Conservation (phyloP, 352 stramenopile genomes). For the Peronospora farinosa region DNA sequence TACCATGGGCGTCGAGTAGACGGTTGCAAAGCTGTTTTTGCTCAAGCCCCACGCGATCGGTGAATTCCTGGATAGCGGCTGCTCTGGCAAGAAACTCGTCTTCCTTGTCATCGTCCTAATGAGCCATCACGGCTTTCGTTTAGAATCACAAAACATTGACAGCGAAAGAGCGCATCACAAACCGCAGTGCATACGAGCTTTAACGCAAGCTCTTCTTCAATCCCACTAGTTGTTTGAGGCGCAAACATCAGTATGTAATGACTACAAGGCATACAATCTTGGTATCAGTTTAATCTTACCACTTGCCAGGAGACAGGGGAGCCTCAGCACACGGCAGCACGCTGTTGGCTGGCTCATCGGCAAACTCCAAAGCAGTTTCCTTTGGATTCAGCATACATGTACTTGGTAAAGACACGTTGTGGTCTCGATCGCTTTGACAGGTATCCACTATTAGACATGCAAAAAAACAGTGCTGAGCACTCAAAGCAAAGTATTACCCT, state of each 20-base stretch:
- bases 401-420: not conserved
- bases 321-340: slow-evolving; percentile 2
- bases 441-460: not conserved
- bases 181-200: slow-evolving; percentile 23
- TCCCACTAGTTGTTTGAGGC: slow-evolving; percentile 7
- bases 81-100: slow-evolving; percentile 23
- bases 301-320: slow-evolving; percentile 16
- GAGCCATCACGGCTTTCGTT: not conserved
- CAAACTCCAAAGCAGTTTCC: not conserved
- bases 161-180: slow-evolving; percentile 1
- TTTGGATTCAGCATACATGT: not conserved
- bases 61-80: slow-evolving; percentile 22
- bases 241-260: not conserved
- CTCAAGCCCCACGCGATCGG: slow-evolving; percentile 21
- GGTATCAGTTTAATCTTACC: slow-evolving; percentile 11
- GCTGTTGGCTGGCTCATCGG: not conserved
- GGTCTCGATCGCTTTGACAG: not conserved
- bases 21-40: slow-evolving; percentile 23
- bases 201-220: slow-evolving; percentile 20
- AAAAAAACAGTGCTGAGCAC: not conserved
- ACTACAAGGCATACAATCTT: not conserved
- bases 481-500: slow-evolving; percentile 8
- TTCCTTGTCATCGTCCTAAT: slow-evolving; percentile 29
- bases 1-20: slow-evolving; percentile 38
- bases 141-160: not conserved